Percentiles rank a stretch among this genome's conserved stretches.
Conservation (phyloP, 805 yeast species). For the Teunomyces funiuensis region DNA sequence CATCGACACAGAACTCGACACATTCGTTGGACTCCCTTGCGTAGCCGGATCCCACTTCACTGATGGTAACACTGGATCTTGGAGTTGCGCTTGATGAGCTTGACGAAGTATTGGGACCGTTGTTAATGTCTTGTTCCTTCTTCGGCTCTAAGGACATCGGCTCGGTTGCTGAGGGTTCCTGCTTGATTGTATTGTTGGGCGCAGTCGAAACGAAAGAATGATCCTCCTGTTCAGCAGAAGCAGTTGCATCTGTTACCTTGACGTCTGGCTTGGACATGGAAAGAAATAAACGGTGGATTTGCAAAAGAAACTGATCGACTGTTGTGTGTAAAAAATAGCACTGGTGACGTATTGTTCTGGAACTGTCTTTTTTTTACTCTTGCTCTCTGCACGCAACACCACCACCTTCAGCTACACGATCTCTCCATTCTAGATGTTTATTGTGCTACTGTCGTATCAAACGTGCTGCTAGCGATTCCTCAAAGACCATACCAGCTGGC, state of each 20-base stretch:
- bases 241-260: neutral
- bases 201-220: neutral
- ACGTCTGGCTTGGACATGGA: constrained; percentile 2
- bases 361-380: no score
- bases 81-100: neutral
- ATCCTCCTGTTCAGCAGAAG: neutral
- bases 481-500: neutral
- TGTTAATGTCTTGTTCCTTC: neutral
- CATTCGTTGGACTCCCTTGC: constrained; percentile 40
- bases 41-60: constrained; percentile 35
- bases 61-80: constrained; percentile 21
- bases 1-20: constrained; percentile 41
- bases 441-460: neutral
- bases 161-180: constrained; percentile 7
- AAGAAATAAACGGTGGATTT: neutral
- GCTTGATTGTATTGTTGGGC: neutral
- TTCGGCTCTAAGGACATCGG: constrained; percentile 6
- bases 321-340: no score
- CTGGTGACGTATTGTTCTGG: no score
- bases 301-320: neutral
- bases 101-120: no score
- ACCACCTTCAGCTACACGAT: no score
- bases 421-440: neutral
- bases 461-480: no score
- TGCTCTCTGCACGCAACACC: no score